Evolutionary conservation across 176 grass and related monocot genomes (phyloP).

Genomic region (Oryza rufipogon): DNA sequence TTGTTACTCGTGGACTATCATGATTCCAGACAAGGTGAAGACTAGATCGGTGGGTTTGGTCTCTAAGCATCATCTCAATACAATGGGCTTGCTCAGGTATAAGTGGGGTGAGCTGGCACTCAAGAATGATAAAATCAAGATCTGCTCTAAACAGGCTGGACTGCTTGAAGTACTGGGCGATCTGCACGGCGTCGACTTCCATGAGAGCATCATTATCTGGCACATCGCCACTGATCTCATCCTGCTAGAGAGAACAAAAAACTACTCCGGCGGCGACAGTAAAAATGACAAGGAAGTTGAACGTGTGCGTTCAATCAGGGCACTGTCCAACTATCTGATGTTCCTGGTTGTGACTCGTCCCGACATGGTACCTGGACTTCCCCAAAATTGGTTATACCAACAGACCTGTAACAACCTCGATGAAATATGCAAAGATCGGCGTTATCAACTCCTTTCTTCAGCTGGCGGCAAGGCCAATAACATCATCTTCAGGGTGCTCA

Average conservation of each 20-base stretch:
- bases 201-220: slow-evolving; percentile 25
- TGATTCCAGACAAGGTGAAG: not conserved
- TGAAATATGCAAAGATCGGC: not conserved
- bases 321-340: slow-evolving; percentile 31
- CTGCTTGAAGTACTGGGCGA: not conserved
- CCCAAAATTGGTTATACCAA: slow-evolving; percentile 30
- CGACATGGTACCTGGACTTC: slow-evolving; percentile 28
- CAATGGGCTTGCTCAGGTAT: not conserved
- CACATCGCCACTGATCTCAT: slow-evolving; percentile 20
- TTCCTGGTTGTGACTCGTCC: slow-evolving; percentile 12
- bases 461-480: not conserved
- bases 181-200: not conserved
- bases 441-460: too few relatives aligned
- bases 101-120: not conserved
- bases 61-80: not conserved
- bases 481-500: not conserved
- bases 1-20: not conserved
- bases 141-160: too few relatives aligned
- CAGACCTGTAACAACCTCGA: not conserved
- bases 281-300: not conserved
- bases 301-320: not conserved
- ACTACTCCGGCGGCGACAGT: too few relatives aligned
- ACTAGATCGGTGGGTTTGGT: accelerated
- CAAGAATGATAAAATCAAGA: too few relatives aligned
- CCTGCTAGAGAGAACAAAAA: not conserved